Base-by-base conservation (phyloP, 345 rosid genomes). In the Salix brachista region DNA sequence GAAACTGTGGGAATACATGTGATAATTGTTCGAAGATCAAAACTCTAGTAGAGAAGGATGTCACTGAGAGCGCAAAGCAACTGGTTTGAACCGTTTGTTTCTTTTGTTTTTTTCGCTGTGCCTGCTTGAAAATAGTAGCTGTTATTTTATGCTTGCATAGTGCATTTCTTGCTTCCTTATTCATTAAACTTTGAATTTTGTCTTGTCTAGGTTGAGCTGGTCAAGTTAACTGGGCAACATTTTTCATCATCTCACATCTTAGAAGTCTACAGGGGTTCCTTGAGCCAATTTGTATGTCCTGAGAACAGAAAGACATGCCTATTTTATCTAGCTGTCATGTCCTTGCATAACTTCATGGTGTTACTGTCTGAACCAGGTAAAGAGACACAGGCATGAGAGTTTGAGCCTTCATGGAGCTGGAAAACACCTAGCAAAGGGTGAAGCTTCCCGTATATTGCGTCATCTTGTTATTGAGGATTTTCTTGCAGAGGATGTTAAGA, bases 231-330 rank as follows among this genome's bases (percentile, higher is more conserved):
- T 26, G 85, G 91, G 72, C 97, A 96, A 84, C 85, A 87, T 78
- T 91, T 83, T 86, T 93, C 99, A 32, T 91, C 97, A 26, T 83
- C 99, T 81, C 94, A 93, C 83, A 85, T 88, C 76, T 88, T 96
- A 79, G 99, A 96, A 88, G 96, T 96, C 81, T 96, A 81, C 87
- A 87, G 98, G 86, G 99, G 99, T 75, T 96, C 98, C 77, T 86
- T 89, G 79, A 93, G 85, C 86, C 97, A 96, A 84, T 78, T 74
- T 82, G 98, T 96, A 89, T 42, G 96, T 78, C 78, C 4, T 10
- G 25, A 61, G 73, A 41, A 78, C 13, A 25, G 25, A 44, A 52
- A 36, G 28, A 9, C 8, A 23, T 65, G 39, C 28, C 32, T 36
- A 68, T 11, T 28, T 30, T 71, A 17, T 61, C 28, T 61, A 8